phyloP scores from a whole-genome alignment of 257 asterid genomes.

The Osmanthus fragrans region DNA sequence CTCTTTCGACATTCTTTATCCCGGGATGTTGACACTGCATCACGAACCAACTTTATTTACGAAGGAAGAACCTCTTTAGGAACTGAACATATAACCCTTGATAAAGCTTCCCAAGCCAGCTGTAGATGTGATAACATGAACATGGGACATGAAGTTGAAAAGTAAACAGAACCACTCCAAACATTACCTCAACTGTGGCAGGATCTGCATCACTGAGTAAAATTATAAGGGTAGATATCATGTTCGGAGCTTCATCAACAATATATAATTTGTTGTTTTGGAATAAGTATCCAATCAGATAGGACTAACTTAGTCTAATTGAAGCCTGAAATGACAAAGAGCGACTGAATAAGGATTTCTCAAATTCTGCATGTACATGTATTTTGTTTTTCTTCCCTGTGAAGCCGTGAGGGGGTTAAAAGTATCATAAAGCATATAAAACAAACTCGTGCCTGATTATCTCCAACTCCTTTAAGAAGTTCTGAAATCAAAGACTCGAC shows the following conservation, averaged over 20 bases:
- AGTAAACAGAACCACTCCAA: slow-evolving; percentile 8
- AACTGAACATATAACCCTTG: slow-evolving; percentile 77
- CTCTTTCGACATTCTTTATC: slow-evolving; percentile 95
- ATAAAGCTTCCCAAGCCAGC: slow-evolving; percentile 96
- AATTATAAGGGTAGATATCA: slow-evolving; percentile 82
- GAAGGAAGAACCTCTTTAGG: slow-evolving; percentile 95
- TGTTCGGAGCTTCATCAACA: slow-evolving; percentile 92
- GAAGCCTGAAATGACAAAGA: slow-evolving; percentile 68
- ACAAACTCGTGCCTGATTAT: slow-evolving; percentile 64
- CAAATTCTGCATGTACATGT: not conserved
- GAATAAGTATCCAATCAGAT: slow-evolving; percentile 90
- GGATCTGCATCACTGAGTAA: slow-evolving; percentile 85
- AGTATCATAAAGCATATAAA: slow-evolving; percentile 24
- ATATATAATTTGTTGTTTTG: slow-evolving; percentile 85
- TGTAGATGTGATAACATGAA: slow-evolving; percentile 33
- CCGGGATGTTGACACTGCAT: slow-evolving; percentile 94
- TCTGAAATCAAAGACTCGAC: slow-evolving; percentile 74
- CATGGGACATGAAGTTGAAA: slow-evolving; percentile 16
- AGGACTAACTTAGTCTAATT: slow-evolving; percentile 67
- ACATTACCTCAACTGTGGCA: slow-evolving; percentile 72
- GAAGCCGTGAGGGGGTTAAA: slow-evolving; percentile 10
- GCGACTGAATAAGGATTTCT: slow-evolving; percentile 18
- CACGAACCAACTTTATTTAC: slow-evolving; percentile 90
- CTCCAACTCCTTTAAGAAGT: slow-evolving; percentile 86
- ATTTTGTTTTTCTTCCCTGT: slow-evolving; percentile 3